Evolutionary conservation across 768 basidiomycete genomes (phyloP).

Genomic region (Podaxis carcinomalis): DNA sequence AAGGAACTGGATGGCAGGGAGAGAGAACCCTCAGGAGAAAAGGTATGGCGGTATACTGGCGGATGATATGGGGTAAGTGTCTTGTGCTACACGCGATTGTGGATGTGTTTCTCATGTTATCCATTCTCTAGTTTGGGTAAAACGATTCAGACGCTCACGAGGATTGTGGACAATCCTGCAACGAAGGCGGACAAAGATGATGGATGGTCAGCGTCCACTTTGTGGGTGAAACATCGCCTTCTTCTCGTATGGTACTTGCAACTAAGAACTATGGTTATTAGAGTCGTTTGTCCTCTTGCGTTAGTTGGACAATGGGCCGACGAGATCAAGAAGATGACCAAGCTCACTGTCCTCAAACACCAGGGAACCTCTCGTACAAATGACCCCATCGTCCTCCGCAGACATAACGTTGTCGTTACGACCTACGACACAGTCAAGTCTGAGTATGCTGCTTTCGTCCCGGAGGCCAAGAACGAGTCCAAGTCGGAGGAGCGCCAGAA

Average conservation of each 20-base stretch:
- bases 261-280: slow-evolving; percentile 23
- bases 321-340: slow-evolving; percentile 73
- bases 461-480: slow-evolving; percentile 48
- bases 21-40: slow-evolving; percentile 67
- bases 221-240: slow-evolving; percentile 41
- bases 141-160: slow-evolving; percentile 86
- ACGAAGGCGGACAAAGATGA: slow-evolving; percentile 64
- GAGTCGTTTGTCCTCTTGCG: slow-evolving; percentile 84
- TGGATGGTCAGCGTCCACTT: slow-evolving; percentile 67
- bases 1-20: slow-evolving; percentile 80
- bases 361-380: slow-evolving; percentile 75
- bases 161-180: slow-evolving; percentile 81
- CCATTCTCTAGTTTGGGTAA: slow-evolving; percentile 61
- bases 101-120: neutral
- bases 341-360: slow-evolving; percentile 72
- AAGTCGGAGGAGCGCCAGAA: slow-evolving; percentile 36
- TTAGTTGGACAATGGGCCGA: slow-evolving; percentile 89
- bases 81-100: neutral
- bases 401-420: slow-evolving; percentile 75
- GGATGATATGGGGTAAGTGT: slow-evolving; percentile 79
- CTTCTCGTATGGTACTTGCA: neutral
- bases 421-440: slow-evolving; percentile 83
- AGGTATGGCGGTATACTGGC: slow-evolving; percentile 85
- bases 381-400: slow-evolving; percentile 49
- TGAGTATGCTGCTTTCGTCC: slow-evolving; percentile 58